Conservation (phyloP, 495 filamentous ascomycete genomes). For the Amniculicola lignicola region DNA sequence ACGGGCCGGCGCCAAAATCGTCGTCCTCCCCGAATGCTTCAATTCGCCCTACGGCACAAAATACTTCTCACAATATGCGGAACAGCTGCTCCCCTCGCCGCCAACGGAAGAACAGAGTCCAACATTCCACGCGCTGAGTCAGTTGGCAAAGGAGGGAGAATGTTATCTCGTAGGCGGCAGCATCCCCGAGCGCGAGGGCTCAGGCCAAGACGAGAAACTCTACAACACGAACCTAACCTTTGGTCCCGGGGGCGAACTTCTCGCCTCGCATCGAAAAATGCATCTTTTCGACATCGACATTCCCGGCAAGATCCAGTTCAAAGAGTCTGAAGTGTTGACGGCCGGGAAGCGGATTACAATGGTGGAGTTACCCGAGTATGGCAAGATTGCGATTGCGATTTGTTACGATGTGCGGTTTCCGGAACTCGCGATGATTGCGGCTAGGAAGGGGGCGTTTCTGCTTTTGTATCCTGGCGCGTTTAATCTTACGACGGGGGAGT, state of each 20-base stretch:
- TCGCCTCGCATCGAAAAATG: constrained; percentile 86
- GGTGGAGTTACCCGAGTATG: constrained; percentile 80
- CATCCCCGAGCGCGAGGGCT: constrained; percentile 71
- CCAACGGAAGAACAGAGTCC: constrained; percentile 68
- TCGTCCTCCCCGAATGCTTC: constrained; percentile 84
- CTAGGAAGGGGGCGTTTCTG: constrained; percentile 75
- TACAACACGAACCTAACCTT: constrained; percentile 93
- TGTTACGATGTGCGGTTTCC: constrained; percentile 98
- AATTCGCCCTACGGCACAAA: constrained; percentile 94
- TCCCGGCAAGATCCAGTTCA: constrained; percentile 87
- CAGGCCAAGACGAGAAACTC: constrained; percentile 46
- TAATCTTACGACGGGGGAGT: constrained; percentile 83
- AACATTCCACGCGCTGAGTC: constrained; percentile 77
- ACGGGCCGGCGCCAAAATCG: constrained; percentile 64
- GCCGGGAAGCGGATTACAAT: constrained; percentile 79
- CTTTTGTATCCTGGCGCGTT: constrained; percentile 94
- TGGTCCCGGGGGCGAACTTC: constrained; percentile 66
- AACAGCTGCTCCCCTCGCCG: constrained; percentile 76
- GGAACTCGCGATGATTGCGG: constrained; percentile 86
- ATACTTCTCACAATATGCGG: constrained; percentile 89
- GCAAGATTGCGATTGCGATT: constrained; percentile 79
- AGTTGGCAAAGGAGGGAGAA: constrained; percentile 69
- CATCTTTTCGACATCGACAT: constrained; percentile 99
- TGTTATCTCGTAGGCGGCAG: constrained; percentile 86
- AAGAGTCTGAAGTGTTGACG: constrained; percentile 81